A percentile compares a stretch with the other conserved stretches of the same genome.
phyloP scores from a whole-genome alignment of 495 filamentous ascomycete species.

The Daldinia childiae region DNA sequence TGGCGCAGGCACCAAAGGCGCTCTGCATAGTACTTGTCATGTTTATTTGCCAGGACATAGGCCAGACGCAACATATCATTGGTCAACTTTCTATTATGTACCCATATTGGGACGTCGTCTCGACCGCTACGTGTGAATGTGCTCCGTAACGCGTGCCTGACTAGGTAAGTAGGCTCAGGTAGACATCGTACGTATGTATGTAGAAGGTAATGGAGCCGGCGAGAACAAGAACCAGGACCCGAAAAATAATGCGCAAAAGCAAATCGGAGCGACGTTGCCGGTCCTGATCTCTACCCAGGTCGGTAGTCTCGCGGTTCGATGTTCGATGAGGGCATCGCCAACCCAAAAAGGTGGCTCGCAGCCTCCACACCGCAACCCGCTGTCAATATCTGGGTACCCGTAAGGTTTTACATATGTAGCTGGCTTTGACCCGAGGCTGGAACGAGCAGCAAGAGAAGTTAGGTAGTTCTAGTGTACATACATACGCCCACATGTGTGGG shows the following conservation, averaged over 20 bases:
- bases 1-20: slow-evolving; percentile 41
- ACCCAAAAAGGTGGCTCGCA: slow-evolving; percentile 42
- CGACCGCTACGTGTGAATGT: slow-evolving; percentile 32
- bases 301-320: slow-evolving; percentile 33
- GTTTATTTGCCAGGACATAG: slow-evolving; percentile 12
- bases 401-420: background rate
- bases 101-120: slow-evolving; percentile 19
- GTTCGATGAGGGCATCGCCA: slow-evolving; percentile 41
- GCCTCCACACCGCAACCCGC: slow-evolving; percentile 36
- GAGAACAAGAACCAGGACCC: slow-evolving; percentile 8
- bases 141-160: slow-evolving; percentile 28
- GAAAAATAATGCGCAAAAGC: slow-evolving; percentile 8
- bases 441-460: slow-evolving; percentile 3
- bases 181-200: background rate
- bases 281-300: slow-evolving; percentile 36
- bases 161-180: background rate
- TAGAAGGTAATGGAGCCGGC: slow-evolving; percentile 3
- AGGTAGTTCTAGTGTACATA: too few species aligned
- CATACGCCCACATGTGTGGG: slow-evolving; percentile 33
- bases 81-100: slow-evolving; percentile 22
- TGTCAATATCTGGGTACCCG: slow-evolving; percentile 19
- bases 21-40: slow-evolving; percentile 31
- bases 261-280: slow-evolving; percentile 38
- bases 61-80: slow-evolving; percentile 2
- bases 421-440: slow-evolving; percentile 16